Evolutionary conservation across 805 yeast genomes (phyloP).

Genomic region (Tetrapisispora pingtungensis): DNA sequence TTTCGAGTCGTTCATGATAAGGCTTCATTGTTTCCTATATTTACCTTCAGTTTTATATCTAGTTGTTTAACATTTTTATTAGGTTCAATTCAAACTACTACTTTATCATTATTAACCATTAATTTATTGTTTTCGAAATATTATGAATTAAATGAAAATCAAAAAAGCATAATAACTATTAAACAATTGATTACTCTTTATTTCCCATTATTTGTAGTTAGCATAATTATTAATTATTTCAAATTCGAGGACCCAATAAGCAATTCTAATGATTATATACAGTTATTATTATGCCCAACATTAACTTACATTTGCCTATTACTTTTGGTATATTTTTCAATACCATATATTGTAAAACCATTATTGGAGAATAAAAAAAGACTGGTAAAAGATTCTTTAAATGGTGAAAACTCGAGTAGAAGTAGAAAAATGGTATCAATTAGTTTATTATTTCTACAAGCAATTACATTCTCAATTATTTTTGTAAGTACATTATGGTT

Average conservation of each 20-base stretch:
- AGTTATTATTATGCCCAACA: background rate
- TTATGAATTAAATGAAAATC: conserved; percentile 1
- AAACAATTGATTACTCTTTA: background rate
- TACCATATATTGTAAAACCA: background rate
- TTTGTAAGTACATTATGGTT: background rate
- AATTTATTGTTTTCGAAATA: conserved; percentile 1
- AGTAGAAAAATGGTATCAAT: background rate
- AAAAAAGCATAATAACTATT: background rate
- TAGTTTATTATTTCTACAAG: background rate
- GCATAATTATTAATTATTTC: background rate
- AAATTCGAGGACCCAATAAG: background rate
- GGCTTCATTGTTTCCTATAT: background rate
- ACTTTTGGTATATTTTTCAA: background rate
- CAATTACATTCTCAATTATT: conserved; percentile 1
- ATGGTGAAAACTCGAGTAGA: background rate
- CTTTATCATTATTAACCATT: conserved; percentile 10
- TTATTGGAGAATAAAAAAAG: background rate
- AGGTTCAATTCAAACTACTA: conserved; percentile 12
- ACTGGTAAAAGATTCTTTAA: background rate
- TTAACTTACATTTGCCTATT: background rate
- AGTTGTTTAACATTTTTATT: conserved; percentile 5
- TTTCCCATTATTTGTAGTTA: background rate
- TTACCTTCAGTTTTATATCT: conserved; percentile 2
- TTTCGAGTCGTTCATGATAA: background rate
- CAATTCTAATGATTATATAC: background rate